A percentile compares a stretch with the other conserved stretches of the same genome.
phyloP scores from a whole-genome alignment of 1,139 yeast species.

The Yamadazyma triangularis region DNA sequence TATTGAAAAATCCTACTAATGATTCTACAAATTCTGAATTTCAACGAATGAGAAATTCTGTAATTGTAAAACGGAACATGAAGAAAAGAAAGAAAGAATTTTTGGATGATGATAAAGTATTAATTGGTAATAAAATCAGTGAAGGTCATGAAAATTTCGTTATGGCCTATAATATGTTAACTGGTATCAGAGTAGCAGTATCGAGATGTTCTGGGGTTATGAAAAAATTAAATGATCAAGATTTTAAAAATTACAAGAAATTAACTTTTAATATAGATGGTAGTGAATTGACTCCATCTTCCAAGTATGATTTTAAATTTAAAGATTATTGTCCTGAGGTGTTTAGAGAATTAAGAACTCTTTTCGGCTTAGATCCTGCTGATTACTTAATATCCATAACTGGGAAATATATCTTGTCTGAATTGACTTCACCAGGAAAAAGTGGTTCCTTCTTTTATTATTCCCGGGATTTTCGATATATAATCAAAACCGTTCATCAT shows the following conservation, averaged over 20 bases:
- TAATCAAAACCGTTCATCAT: slow-evolving; percentile 93
- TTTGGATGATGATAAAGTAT: slow-evolving; percentile 58
- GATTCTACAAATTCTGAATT: slow-evolving; percentile 27
- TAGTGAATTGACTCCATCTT: slow-evolving; percentile 84
- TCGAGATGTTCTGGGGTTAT: slow-evolving; percentile 87
- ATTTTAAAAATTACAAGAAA: slow-evolving; percentile 70
- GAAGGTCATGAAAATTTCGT: slow-evolving; percentile 94
- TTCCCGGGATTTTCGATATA: slow-evolving; percentile 88
- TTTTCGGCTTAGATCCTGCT: slow-evolving; percentile 90
- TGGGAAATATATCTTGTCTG: slow-evolving; percentile 87
- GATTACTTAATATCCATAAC: slow-evolving; percentile 91
- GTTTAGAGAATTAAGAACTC: slow-evolving; percentile 73
- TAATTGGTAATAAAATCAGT: slow-evolving; percentile 77
- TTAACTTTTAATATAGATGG: slow-evolving; percentile 86
- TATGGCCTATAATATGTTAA: slow-evolving; percentile 94
- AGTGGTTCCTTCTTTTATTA: slow-evolving; percentile 95
- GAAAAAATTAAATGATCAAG: slow-evolving; percentile 64
- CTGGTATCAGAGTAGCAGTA: slow-evolving; percentile 94
- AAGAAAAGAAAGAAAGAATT: slow-evolving; percentile 30
- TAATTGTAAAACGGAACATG: slow-evolving; percentile 42
- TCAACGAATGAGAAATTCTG: slow-evolving; percentile 38
- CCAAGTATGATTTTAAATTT: slow-evolving; percentile 93
- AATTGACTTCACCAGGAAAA: slow-evolving; percentile 94
- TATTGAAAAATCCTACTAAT: slow-evolving; percentile 3
- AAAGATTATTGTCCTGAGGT: slow-evolving; percentile 96